Percentiles rank a stretch among this genome's conserved stretches.
phyloP scores from a whole-genome alignment of 2,329 filamentous ascomycete genomes.

The Pseudovirgaria hyperparasitica region DNA sequence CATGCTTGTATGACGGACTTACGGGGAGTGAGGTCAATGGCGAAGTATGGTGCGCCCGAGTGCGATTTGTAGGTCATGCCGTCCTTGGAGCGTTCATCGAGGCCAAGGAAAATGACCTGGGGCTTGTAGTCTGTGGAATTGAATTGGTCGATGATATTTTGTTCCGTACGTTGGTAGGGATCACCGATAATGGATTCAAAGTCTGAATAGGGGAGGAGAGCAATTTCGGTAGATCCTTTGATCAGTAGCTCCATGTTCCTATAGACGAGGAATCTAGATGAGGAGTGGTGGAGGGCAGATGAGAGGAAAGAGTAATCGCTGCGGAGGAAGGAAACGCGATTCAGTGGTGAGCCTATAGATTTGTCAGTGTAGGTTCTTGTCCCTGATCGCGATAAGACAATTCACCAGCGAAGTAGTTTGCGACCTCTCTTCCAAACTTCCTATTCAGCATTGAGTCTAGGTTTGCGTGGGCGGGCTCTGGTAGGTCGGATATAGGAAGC shows the following conservation, averaged over 20 bases:
- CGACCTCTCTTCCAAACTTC: conserved; percentile 66
- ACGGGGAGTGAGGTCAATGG: conserved; percentile 71
- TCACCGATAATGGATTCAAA: conserved; percentile 61
- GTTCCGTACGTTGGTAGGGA: conserved; percentile 59
- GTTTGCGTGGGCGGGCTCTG: conserved; percentile 44
- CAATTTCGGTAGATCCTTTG: conserved; percentile 46
- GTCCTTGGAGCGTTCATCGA: conserved; percentile 52
- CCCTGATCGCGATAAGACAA: background rate
- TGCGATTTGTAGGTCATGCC: conserved; percentile 50
- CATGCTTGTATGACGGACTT: conserved; percentile 50
- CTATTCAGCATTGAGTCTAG: conserved; percentile 58
- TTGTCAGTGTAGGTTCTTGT: conserved; percentile 3
- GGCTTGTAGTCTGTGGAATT: conserved; percentile 58
- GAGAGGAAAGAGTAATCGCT: conserved; percentile 57
- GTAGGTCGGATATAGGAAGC: conserved; percentile 34
- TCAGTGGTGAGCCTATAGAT: conserved; percentile 51
- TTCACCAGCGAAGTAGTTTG: conserved; percentile 65
- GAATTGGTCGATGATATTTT: conserved; percentile 57
- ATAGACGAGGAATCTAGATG: conserved; percentile 63
- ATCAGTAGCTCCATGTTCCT: conserved; percentile 66
- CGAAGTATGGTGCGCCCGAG: conserved; percentile 81
- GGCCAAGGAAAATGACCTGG: conserved; percentile 70
- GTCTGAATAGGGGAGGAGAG: conserved; percentile 56
- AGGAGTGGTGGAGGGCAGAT: conserved; percentile 51
- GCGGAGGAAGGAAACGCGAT: conserved; percentile 69